These are phyloP conservation scores for Cercophora newfieldiana DNA, from an alignment of 495 filamentous ascomycete species.

Conservation along the genomic window DNA sequence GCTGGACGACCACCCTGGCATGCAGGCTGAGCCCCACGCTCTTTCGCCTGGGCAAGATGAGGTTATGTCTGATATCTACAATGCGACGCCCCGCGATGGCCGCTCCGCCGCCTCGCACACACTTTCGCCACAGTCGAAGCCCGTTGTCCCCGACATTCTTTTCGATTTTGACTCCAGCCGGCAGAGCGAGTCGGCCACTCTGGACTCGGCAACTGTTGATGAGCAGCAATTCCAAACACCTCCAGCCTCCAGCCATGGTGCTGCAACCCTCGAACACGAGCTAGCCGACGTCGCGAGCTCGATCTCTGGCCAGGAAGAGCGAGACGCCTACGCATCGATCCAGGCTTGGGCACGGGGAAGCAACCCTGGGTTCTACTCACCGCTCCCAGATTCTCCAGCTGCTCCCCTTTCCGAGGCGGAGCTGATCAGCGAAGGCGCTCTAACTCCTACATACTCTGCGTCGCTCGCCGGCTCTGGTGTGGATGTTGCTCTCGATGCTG, in stretches of 20 bases:
- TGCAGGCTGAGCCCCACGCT: constrained; percentile 26
- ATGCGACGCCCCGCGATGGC: constrained; percentile 43
- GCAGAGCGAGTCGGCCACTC: constrained; percentile 20
- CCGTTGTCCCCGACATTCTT: constrained; percentile 28
- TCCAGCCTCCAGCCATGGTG: constrained; percentile 9
- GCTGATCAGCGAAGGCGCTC: constrained; percentile 45
- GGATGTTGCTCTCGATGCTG: constrained; percentile 41
- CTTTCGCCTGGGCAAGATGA: constrained; percentile 47
- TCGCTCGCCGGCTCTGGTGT: constrained; percentile 47
- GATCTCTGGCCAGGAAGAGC: constrained; percentile 43
- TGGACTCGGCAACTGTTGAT: constrained; percentile 7
- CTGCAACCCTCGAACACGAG: constrained; percentile 35
- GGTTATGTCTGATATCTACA: constrained; percentile 53
- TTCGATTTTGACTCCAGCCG: constrained; percentile 34
- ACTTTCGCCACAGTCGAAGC: constrained; percentile 23
- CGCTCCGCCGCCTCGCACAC: constrained; percentile 24
- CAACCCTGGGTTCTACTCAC: constrained; percentile 51
- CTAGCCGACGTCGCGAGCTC: constrained; percentile 44
- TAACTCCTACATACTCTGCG: constrained; percentile 53
- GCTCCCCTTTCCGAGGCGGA: constrained; percentile 45
- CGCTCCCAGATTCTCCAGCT: constrained; percentile 43
- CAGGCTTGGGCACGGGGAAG: constrained; percentile 56
- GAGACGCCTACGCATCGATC: constrained; percentile 51
- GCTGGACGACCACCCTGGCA: constrained; percentile 41
- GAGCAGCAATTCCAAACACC: background rate